Base-by-base conservation (phyloP, 2,329 filamentous ascomycete species). In the Trichophyton benhamiae region DNA sequence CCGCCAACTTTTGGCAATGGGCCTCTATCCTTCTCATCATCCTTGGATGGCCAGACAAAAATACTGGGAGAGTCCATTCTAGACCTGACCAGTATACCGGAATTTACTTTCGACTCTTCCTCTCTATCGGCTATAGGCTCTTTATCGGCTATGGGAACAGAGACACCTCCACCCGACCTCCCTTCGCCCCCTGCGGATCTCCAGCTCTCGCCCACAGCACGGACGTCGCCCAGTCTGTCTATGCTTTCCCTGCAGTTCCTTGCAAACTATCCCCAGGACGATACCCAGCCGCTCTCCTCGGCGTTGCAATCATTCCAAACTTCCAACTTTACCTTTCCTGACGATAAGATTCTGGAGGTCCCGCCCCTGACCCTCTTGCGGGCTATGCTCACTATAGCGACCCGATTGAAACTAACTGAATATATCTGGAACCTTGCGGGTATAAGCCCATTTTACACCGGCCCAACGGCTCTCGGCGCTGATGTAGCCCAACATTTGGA, bases 281-380 rank as follows among this genome's bases (percentile, higher is more conserved):
- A 62, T 42, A 63, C 62, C 25, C 46, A 63, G 13, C 61, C 64
- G 49, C 36, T 68, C 33, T 65, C 65, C 0, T 60, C 64, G n/a
- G 62, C 61, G n/a, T 60, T 69, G 1, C 65, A 67, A 61, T 58
- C 62, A 17, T 63, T 66, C 38, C 66, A 69, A 27, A 55, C 67
- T 1, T 63, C 65, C 8, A 68, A 65, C 6, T 71, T 70, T 62
- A 68, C 70, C 8, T 74, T 74, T 60, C 72, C 76, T 0, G 81
- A 83, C 67, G 80, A 78, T 55, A 79, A 77, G 65, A 70, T 75
- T 57, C 71, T 83, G 4, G 77, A 79, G 0, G 68, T 82, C 9
- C 72, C 76, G n/a, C 76, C 79, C 46, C 70, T 83, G 20, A 77
- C 74, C 3, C 70, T 83, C 2, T 69, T 83, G 42, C 76, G 74